Percentiles rank a stretch among this genome's conserved stretches.
phyloP scores from a whole-genome alignment of 306 rosid species.

The Lagenaria siceraria region DNA sequence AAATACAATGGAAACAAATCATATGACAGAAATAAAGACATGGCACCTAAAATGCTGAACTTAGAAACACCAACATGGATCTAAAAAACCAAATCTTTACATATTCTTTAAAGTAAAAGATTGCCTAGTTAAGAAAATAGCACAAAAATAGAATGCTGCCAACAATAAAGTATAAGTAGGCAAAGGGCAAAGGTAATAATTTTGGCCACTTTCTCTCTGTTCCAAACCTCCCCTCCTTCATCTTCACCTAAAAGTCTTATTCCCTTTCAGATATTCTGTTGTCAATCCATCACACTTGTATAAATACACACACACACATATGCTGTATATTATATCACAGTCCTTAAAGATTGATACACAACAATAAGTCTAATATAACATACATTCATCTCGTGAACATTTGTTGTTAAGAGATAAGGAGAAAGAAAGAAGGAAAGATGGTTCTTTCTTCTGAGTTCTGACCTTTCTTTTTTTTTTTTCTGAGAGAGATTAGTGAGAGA shows the following conservation, averaged over 20 bases:
- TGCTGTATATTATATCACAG: background rate
- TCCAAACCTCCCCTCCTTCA: background rate
- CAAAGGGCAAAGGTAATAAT: background rate
- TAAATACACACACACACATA: background rate
- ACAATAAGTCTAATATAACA: background rate
- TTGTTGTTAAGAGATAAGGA: background rate
- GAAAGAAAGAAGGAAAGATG: background rate
- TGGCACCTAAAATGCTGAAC: background rate
- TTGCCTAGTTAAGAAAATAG: background rate
- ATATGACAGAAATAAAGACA: background rate
- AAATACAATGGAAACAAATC: background rate
- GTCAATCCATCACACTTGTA: background rate
- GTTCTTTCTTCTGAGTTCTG: background rate
- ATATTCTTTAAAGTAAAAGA: background rate
- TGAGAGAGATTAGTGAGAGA: background rate
- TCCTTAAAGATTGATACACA: background rate
- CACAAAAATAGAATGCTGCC: background rate
- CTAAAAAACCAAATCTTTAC: background rate
- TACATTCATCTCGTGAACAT: background rate
- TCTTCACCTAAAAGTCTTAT: background rate
- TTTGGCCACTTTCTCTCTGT: conserved; percentile 1
- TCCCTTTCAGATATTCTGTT: background rate
- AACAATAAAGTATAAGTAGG: conserved; percentile 1
- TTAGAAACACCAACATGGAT: background rate
- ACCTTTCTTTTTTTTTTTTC: background rate